phyloP scores from a whole-genome alignment of 2,329 filamentous ascomycete species.

The Aspergillus caelatus region DNA sequence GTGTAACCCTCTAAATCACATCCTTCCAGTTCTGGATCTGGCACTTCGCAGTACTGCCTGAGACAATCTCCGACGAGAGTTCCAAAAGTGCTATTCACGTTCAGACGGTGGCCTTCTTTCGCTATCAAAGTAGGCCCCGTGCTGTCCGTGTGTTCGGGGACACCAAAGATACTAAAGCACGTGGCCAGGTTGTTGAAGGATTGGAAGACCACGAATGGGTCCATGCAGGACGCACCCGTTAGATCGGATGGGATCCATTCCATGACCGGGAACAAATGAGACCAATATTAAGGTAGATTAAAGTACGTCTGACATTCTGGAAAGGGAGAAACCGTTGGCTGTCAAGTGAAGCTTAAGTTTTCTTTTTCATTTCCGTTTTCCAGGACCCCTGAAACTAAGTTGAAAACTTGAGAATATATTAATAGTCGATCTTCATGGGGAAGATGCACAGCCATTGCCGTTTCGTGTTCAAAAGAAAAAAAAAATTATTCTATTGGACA shows the following conservation, averaged over 20 bases:
- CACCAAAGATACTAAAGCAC: conserved; percentile 2
- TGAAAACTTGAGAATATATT: background rate
- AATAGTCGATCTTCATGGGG: background rate
- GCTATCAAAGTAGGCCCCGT: background rate
- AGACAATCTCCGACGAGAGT: background rate
- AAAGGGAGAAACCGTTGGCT: background rate
- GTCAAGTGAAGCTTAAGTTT: background rate
- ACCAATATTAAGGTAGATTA: background rate
- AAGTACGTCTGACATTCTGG: background rate
- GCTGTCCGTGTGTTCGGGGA: background rate
- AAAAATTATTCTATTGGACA: background rate
- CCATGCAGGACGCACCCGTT: background rate
- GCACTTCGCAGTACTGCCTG: background rate
- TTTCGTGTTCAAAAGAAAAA: background rate
- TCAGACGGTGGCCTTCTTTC: background rate
- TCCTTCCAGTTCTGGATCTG: background rate
- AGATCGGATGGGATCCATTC: background rate
- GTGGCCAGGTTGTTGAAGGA: background rate
- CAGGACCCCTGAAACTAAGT: background rate
- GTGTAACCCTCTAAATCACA: background rate
- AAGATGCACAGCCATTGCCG: background rate
- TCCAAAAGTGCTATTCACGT: background rate
- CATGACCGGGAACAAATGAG: background rate
- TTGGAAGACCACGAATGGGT: background rate
- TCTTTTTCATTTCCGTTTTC: background rate